Percentiles rank a stretch among this genome's conserved stretches.
Conservation (phyloP, 805 yeast genomes). For the Soucietia sequanensis region DNA sequence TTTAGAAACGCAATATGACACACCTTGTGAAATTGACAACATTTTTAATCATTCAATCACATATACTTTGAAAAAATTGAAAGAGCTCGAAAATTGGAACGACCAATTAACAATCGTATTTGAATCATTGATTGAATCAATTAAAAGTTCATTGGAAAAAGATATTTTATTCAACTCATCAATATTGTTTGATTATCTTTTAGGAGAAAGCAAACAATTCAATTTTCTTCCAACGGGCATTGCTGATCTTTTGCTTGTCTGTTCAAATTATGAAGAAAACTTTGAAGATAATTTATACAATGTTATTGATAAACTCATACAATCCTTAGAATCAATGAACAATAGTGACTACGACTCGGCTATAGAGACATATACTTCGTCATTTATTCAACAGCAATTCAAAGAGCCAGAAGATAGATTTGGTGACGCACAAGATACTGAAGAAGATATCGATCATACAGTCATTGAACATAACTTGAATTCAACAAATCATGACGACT, state of each 20-base stretch:
- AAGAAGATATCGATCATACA: background rate
- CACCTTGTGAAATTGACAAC: constrained; percentile 52
- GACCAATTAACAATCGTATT: constrained; percentile 42
- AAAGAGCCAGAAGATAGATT: too few relatives aligned
- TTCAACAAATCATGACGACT: too few relatives aligned
- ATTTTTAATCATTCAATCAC: constrained; percentile 46
- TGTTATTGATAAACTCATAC: constrained; percentile 4
- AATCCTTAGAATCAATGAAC: constrained; percentile 18
- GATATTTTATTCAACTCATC: constrained; percentile 58
- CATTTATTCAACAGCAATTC: constrained; percentile 24
- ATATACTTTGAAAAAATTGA: constrained; percentile 45
- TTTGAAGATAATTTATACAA: constrained; percentile 2
- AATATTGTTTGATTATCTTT: constrained; percentile 50
- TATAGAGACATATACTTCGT: constrained; percentile 27
- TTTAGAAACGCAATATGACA: constrained; percentile 49
- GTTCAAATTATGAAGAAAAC: constrained; percentile 1
- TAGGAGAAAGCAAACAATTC: constrained; percentile 20
- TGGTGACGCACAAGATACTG: background rate
- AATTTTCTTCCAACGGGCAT: constrained; percentile 9
- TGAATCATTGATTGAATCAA: constrained; percentile 36
- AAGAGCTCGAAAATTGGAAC: constrained; percentile 59
- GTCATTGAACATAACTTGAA: too few relatives aligned
- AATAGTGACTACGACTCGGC: constrained; percentile 37
- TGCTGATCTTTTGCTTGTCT: constrained; percentile 1
- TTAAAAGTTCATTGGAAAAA: constrained; percentile 50